These are phyloP conservation scores for Ceratocystis destructans DNA, from an alignment of 2,329 filamentous ascomycete species.

Conservation along the genomic window DNA sequence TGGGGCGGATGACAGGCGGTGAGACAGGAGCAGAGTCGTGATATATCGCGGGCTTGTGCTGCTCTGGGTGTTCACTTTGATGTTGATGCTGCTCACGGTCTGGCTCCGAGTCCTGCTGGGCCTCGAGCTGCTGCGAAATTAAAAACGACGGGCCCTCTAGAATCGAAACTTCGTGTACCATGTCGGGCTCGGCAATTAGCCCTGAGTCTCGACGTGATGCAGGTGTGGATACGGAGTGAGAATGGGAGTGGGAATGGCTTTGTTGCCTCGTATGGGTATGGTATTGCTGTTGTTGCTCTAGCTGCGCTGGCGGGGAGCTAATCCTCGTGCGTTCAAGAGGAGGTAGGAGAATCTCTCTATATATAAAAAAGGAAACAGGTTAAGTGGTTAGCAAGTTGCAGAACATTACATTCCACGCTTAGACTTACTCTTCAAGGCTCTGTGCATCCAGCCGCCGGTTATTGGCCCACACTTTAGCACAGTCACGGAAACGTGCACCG, in stretches of 20 bases:
- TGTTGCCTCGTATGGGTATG: conserved; percentile 22
- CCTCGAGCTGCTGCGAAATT: conserved; percentile 13
- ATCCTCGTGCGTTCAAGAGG: conserved; percentile 26
- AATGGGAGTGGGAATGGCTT: conserved; percentile 21
- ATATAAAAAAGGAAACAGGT: not conserved
- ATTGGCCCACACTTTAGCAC: conserved; percentile 63
- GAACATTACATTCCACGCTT: not conserved
- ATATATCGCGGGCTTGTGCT: conserved; percentile 25
- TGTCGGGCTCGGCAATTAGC: conserved; percentile 11
- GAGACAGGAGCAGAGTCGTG: conserved; percentile 42
- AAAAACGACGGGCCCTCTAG: conserved; percentile 21
- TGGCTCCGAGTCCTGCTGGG: not conserved
- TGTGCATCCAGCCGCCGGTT: conserved; percentile 69
- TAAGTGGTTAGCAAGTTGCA: conserved; percentile 18
- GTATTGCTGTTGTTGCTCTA: conserved; percentile 30
- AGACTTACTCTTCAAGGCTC: conserved; percentile 56
- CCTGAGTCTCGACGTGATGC: conserved; percentile 11
- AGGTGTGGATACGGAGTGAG: not conserved
- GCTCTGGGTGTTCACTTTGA: conserved; percentile 21
- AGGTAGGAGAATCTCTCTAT: conserved; percentile 40
- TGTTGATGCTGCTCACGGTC: conserved; percentile 19
- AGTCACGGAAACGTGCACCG: conserved; percentile 61
- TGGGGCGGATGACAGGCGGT: conserved; percentile 36
- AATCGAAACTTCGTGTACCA: conserved; percentile 15
- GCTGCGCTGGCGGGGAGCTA: conserved; percentile 9